Evolutionary conservation across 2,329 filamentous ascomycete species (phyloP), one percentile per base, ranked within the genome.

Genomic region (Mycosphaerella sp.): DNA sequence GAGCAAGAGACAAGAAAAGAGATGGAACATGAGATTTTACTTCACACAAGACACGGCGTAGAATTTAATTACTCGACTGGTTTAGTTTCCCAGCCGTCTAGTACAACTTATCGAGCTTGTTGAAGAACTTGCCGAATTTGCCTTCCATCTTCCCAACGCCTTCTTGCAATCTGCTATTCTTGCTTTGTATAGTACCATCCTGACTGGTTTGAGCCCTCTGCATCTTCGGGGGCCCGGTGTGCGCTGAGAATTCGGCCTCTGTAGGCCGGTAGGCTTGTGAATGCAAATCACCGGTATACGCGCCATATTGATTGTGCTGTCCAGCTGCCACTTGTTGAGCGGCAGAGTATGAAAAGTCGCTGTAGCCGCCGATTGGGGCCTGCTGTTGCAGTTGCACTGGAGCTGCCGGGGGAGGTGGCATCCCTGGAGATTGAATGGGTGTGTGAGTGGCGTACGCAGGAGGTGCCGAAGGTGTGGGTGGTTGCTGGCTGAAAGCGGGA

Each of bases 261-360:
- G 81, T 85, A 1, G 86, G 87, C 51, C 81, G 72, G 66, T 89
- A 90, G 14, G 82, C 71, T 68, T 89, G 85, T 64, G 82, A 78
- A 63, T 90, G 87, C 41, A 89, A 71, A 6, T 71, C 68, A 17
- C 63, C 66, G 3, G 51, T 58, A 55, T 85, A 87, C 3, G 66
- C 66, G 6, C 73, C 69, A 14, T 62, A 55, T 14, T 59, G 51
- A n/a, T 62, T 62, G 4, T 61, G 49, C 4, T 55, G 43, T 8
- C 52, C 55, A 3, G 51, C 23, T 4, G 55, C 57, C 53, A 61
- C 62, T 21, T 65, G 67, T 6, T 67, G 67, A 11, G 69, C 64
- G 29, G 62, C 60, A 0, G 62, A 63, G 51, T 80, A 79, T 39
- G 67, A 68, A 63, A 80, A 86, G 57, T 80, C 77, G 17, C 80